Conservation (phyloP, 257 asterid genomes). For the Prunella vulgaris region DNA sequence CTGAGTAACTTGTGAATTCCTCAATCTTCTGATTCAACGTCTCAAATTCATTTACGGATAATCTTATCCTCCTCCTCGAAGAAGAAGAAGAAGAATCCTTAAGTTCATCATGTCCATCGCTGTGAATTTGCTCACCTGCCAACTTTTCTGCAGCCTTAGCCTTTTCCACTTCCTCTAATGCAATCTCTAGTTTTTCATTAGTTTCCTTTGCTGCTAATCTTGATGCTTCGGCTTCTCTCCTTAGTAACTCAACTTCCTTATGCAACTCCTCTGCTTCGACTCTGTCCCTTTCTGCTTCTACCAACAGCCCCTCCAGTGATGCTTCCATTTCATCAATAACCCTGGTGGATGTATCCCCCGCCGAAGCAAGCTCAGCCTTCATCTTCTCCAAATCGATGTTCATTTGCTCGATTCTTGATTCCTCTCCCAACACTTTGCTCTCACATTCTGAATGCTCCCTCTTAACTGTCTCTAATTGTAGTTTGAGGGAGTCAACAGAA, state of each 20-base stretch:
- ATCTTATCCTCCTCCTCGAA: slow-evolving; percentile 38
- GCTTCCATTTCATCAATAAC: slow-evolving; percentile 32
- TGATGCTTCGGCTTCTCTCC: slow-evolving; percentile 47
- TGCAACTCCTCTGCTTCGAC: slow-evolving; percentile 37
- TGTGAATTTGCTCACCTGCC: slow-evolving; percentile 49
- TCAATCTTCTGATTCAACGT: slow-evolving; percentile 43
- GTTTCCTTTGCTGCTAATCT: slow-evolving; percentile 34
- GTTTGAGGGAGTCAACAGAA: slow-evolving; percentile 39
- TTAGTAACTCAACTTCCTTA: slow-evolving; percentile 22
- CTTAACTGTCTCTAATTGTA: slow-evolving; percentile 38
- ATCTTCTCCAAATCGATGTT: slow-evolving; percentile 32
- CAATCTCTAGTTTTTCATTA: slow-evolving; percentile 46
- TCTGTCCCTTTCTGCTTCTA: slow-evolving; percentile 32
- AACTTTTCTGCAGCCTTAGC: slow-evolving; percentile 54
- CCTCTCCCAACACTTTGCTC: slow-evolving; percentile 39
- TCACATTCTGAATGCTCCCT: slow-evolving; percentile 31
- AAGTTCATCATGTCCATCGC: no score
- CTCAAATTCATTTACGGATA: slow-evolving; percentile 39
- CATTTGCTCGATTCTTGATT: slow-evolving; percentile 28
- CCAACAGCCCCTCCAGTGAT: slow-evolving; percentile 32
- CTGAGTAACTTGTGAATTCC: slow-evolving; percentile 32
- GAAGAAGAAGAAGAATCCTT: no score
- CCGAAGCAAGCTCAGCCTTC: slow-evolving; percentile 43
- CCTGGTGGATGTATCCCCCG: slow-evolving; percentile 17
- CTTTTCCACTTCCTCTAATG: slow-evolving; percentile 38